These are phyloP conservation scores for Flaveria robusta DNA, from an alignment of 129 eudicot species.

Conservation along the genomic window DNA sequence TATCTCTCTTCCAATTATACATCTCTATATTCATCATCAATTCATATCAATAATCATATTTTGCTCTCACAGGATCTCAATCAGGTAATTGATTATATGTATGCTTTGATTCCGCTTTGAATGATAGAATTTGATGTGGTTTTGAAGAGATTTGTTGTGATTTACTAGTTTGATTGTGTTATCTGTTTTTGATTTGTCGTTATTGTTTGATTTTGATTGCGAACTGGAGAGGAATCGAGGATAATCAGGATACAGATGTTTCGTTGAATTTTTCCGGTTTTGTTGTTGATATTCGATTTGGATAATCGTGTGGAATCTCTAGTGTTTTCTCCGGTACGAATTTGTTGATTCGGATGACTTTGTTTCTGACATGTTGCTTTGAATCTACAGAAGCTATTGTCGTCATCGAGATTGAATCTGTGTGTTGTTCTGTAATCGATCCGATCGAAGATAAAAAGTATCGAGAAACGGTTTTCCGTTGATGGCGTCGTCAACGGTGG, in stretches of 20 bases:
- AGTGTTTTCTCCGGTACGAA: constrained; percentile 5
- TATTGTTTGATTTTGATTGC: not conserved
- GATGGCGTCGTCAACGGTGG: constrained; percentile 56
- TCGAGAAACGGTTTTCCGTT: constrained; percentile 16
- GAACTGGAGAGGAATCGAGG: not conserved
- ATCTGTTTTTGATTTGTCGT: not conserved
- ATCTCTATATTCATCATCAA: constrained; percentile 22
- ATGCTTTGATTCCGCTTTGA: no score
- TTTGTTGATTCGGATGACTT: constrained; percentile 37
- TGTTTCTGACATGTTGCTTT: constrained; percentile 33
- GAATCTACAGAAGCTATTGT: constrained; percentile 41
- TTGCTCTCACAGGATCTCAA: not conserved
- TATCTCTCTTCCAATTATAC: constrained; percentile 31
- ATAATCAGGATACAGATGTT: not conserved
- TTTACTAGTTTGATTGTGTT: not conserved
- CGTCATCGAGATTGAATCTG: constrained; percentile 24
- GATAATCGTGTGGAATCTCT: constrained; percentile 17
- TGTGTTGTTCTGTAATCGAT: constrained; percentile 13
- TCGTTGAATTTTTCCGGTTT: constrained; percentile 1
- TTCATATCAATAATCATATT: constrained; percentile 14
- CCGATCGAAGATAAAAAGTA: constrained; percentile 25
- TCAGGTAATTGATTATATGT: not conserved
- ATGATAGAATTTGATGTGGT: no score
- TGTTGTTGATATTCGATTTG: not conserved
- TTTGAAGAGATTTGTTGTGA: no score